phyloP scores from a whole-genome alignment of 352 stramenopile genomes.

The Aphanomyces cochlioides region DNA sequence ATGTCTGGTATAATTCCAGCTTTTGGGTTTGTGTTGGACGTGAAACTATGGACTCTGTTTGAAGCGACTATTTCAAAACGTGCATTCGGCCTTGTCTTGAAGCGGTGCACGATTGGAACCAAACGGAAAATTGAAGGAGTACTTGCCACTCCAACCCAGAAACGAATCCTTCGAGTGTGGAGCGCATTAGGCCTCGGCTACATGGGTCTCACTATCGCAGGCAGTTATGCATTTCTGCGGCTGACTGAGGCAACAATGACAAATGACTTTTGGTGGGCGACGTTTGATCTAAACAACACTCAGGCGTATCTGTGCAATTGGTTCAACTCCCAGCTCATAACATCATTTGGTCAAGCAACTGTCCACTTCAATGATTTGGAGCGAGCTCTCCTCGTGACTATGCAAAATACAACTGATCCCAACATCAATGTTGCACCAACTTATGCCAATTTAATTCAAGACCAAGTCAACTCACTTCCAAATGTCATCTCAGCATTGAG shows the following conservation, averaged over 20 bases:
- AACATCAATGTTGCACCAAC: neutral
- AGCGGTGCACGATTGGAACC: too few species aligned
- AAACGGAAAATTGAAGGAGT: too few species aligned
- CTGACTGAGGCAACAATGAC: neutral
- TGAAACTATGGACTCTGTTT: neutral
- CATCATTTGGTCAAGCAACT: neutral
- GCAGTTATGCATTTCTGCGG: neutral
- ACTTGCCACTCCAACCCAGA: too few species aligned
- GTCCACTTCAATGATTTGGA: neutral
- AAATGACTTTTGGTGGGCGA: slow-evolving; percentile 24
- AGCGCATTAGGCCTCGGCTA: neutral
- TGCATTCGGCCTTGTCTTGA: neutral
- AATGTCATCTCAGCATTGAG: slow-evolving; percentile 11
- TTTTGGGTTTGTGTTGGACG: neutral
- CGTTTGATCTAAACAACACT: slow-evolving; percentile 9
- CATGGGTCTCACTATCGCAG: neutral
- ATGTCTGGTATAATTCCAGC: neutral
- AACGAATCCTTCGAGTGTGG: too few species aligned
- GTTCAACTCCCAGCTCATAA: slow-evolving; percentile 15
- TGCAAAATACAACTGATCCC: neutral
- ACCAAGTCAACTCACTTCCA: slow-evolving; percentile 18
- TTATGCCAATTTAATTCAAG: slow-evolving; percentile 16
- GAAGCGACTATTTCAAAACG: neutral
- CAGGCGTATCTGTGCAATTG: slow-evolving; percentile 22
- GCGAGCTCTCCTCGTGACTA: neutral